A percentile compares a stretch with the other conserved stretches of the same genome.
Conservation (phyloP, 768 basidiomycete genomes). For the Xanthoconium stramineum region DNA sequence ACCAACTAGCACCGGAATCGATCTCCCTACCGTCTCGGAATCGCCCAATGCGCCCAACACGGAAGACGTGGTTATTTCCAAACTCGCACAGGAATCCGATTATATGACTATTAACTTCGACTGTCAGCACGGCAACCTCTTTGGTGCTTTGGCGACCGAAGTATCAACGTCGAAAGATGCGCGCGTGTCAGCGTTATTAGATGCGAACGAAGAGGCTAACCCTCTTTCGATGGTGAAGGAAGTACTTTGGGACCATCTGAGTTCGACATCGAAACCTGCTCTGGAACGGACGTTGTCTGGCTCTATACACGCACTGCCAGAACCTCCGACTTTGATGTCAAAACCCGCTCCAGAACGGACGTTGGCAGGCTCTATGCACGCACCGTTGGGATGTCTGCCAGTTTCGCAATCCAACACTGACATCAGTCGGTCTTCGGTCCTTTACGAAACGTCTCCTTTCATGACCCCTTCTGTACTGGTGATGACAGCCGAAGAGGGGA, state of each 20-base stretch:
- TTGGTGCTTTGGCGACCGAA: not conserved
- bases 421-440: not conserved
- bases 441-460: not conserved
- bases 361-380: slow-evolving; percentile 15
- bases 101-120: not conserved
- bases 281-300: slow-evolving; percentile 5
- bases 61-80: not conserved
- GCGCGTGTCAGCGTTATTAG: not conserved
- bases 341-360: slow-evolving; percentile 3
- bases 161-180: not conserved
- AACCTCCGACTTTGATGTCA: no score
- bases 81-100: not conserved
- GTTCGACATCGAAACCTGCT: not conserved
- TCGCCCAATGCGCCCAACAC: not conserved
- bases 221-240: not conserved
- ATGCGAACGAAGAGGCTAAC: not conserved
- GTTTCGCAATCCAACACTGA: no score
- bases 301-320: slow-evolving; percentile 19
- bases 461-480: not conserved
- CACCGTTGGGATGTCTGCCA: not conserved
- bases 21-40: not conserved
- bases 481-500: not conserved
- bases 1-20: not conserved
- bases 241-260: not conserved
- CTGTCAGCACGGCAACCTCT: not conserved